A percentile compares a stretch with the other conserved stretches of the same genome.
phyloP scores from a whole-genome alignment of 169 alveolate genomes.

The Plasmodium inui region DNA sequence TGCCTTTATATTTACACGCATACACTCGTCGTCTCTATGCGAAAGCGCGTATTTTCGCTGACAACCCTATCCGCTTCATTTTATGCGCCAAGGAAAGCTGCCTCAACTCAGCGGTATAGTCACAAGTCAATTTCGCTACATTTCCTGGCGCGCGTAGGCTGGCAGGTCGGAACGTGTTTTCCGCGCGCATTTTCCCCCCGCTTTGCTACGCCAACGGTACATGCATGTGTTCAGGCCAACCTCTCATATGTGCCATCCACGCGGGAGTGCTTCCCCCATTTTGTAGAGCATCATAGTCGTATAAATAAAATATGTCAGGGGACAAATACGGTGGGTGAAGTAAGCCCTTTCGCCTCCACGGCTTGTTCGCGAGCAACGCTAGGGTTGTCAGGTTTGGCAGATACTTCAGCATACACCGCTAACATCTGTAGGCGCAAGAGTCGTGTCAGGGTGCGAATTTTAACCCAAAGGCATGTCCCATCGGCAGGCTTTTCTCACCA shows the following conservation, averaged over 20 bases:
- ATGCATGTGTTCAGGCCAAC: not conserved
- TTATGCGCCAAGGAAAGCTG: not conserved
- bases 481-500: not conserved
- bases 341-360: not conserved
- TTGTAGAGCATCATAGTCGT: not conserved
- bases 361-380: not conserved
- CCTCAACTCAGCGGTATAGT: not conserved
- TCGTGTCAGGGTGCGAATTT: not conserved
- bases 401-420: not conserved
- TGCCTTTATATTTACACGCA: not conserved
- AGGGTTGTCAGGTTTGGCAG: not conserved
- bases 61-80: not conserved
- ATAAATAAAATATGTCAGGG: not conserved
- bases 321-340: not conserved
- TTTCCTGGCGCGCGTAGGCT: not conserved
- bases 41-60: not conserved
- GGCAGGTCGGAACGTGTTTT: not conserved
- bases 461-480: not conserved
- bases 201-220: not conserved
- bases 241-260: not conserved
- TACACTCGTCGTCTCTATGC: not conserved
- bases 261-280: not conserved
- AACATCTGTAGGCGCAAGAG: not conserved
- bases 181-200: not conserved
- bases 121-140: not conserved